Evolutionary conservation across 2,329 filamentous ascomycete genomes (phyloP).

Genomic region (Fusarium ramigenum): DNA sequence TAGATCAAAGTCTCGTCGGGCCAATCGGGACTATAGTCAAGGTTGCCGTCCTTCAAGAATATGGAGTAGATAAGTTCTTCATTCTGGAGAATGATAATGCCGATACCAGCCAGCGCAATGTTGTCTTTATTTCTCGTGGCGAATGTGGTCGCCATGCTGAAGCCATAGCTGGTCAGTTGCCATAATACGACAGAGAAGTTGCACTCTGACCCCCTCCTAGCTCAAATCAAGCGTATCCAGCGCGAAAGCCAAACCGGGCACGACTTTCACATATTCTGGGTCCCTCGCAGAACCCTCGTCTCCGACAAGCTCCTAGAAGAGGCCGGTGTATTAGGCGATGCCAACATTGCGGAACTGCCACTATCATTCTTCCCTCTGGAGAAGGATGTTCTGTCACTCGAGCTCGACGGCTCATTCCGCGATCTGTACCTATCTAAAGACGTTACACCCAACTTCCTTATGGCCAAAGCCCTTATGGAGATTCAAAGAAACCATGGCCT

Average conservation of each 20-base stretch:
- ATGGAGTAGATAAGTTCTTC: constrained; percentile 98
- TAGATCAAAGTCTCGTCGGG: constrained; percentile 89
- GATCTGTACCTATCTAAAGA: constrained; percentile 93
- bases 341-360: constrained; percentile 86
- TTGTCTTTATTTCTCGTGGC: constrained; percentile 91
- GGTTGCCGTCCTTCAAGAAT: constrained; percentile 93
- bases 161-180: constrained; percentile 81
- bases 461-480: constrained; percentile 92
- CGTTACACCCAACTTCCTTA: constrained; percentile 86
- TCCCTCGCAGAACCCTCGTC: constrained; percentile 89
- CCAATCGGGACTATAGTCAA: constrained; percentile 92
- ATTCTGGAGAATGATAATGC: constrained; percentile 95
- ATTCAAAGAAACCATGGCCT: constrained; percentile 92
- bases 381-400: constrained; percentile 88
- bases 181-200: neutral
- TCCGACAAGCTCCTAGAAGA: constrained; percentile 93
- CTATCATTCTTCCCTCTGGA: constrained; percentile 92
- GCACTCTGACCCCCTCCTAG: constrained; percentile 60
- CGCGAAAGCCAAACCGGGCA: constrained; percentile 89
- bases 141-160: constrained; percentile 88
- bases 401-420: constrained; percentile 85
- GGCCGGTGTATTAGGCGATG: constrained; percentile 90
- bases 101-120: constrained; percentile 92
- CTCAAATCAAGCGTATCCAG: constrained; percentile 89
- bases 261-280: constrained; percentile 97